phyloP scores from a whole-genome alignment of 805 yeast genomes.

The Debaryomyces castellii region DNA sequence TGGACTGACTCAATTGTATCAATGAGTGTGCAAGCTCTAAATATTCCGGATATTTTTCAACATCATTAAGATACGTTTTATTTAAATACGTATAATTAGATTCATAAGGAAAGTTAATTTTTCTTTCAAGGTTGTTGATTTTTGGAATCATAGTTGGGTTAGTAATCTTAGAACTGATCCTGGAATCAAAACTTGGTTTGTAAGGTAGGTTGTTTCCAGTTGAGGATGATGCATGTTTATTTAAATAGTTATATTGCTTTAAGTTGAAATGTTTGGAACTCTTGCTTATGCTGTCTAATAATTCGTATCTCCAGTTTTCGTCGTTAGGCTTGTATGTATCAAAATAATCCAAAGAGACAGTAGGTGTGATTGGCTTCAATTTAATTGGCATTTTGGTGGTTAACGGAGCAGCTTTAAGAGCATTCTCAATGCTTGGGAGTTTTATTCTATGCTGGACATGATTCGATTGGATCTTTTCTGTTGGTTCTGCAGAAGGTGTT shows the following conservation, averaged over 20 bases:
- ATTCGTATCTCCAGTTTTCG: conserved; percentile 43
- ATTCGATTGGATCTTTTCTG: background rate
- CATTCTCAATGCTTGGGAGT: conserved; percentile 38
- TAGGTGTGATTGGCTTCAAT: conserved; percentile 37
- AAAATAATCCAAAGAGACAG: conserved; percentile 42
- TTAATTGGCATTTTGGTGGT: conserved; percentile 17
- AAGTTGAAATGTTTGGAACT: conserved; percentile 24
- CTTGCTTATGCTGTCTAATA: conserved; percentile 33
- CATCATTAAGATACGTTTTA: conserved; percentile 48
- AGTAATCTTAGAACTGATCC: conserved; percentile 16
- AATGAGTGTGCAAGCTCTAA: conserved; percentile 46
- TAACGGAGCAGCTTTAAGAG: conserved; percentile 22
- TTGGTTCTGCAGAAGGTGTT: background rate
- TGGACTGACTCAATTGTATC: conserved; percentile 28
- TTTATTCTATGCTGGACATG: conserved; percentile 6
- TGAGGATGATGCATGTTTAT: conserved; percentile 14
- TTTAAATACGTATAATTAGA: conserved; percentile 51
- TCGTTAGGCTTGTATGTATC: conserved; percentile 47
- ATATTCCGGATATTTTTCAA: conserved; percentile 47
- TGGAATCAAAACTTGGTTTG: conserved; percentile 39
- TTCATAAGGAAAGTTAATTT: conserved; percentile 53
- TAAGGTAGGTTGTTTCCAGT: conserved; percentile 2
- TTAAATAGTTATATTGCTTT: conserved; percentile 28
- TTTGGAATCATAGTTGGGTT: conserved; percentile 17
- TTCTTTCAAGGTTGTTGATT: conserved; percentile 24